Conservation (phyloP, 805 yeast genomes). For the Nakazawaea pomicola region DNA sequence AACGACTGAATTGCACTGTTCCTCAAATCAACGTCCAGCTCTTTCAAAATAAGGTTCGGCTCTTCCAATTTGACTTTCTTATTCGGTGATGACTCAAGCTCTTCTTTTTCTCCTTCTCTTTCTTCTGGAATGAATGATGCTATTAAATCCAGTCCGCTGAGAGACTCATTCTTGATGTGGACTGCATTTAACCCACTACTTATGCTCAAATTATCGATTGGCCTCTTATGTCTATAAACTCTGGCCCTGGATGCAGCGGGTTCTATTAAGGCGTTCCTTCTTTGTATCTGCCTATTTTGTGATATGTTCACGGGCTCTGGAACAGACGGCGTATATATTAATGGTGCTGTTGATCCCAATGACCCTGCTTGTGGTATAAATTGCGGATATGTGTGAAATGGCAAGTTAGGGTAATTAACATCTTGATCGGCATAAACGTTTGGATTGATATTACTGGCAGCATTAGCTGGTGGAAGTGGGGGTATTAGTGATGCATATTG, state of each 20-base stretch:
- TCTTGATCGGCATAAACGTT: constrained; percentile 3
- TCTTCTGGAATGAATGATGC: not conserved
- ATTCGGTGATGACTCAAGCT: too few relatives aligned
- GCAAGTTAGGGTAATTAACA: not conserved
- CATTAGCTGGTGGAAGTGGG: too few relatives aligned
- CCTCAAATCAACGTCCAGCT: not conserved
- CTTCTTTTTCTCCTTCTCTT: not conserved
- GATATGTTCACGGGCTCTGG: too few relatives aligned
- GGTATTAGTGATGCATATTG: too few relatives aligned
- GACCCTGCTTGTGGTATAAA: too few relatives aligned
- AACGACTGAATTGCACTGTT: constrained; percentile 2
- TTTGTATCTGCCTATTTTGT: not conserved
- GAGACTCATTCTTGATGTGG: constrained; percentile 8
- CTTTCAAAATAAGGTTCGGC: not conserved
- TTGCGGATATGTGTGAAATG: not conserved
- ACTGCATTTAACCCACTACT: constrained; percentile 10
- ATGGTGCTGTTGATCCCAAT: too few relatives aligned
- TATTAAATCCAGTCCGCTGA: too few relatives aligned
- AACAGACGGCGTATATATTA: not conserved
- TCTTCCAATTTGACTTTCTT: constrained; percentile 5
- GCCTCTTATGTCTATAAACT: constrained; percentile 7
- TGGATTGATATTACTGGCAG: too few relatives aligned
- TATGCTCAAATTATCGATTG: constrained; percentile 9
- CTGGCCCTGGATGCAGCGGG: not conserved
- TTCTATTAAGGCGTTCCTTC: not conserved